Percentiles rank a stretch among this genome's conserved stretches.
These are phyloP conservation scores for Yamadazyma paraphyllophila DNA, from an alignment of 805 yeast genomes.

Conservation along the genomic window DNA sequence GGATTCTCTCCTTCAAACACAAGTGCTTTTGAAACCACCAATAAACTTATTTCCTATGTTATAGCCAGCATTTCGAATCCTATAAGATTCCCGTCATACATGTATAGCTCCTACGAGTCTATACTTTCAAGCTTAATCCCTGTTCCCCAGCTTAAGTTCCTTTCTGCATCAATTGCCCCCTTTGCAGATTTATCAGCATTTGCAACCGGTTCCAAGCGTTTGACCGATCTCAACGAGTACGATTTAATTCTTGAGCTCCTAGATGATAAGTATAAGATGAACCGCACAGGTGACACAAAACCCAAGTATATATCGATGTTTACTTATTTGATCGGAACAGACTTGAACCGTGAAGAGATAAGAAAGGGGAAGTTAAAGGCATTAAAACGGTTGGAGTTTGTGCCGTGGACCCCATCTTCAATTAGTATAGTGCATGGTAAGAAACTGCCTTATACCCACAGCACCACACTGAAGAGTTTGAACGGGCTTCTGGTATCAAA, in stretches of 20 bases:
- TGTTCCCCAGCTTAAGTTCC: slow-evolving; percentile 65
- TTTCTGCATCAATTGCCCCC: slow-evolving; percentile 41
- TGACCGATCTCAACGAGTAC: slow-evolving; percentile 71
- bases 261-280: slow-evolving; percentile 76
- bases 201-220: slow-evolving; percentile 2
- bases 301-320: slow-evolving; percentile 62
- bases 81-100: slow-evolving; percentile 85
- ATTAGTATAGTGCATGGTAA: slow-evolving; percentile 76
- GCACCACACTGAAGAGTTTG: slow-evolving; percentile 36
- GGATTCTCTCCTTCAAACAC: slow-evolving; percentile 15
- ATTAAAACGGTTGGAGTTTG: slow-evolving; percentile 67
- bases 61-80: slow-evolving; percentile 86
- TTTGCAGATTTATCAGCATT: slow-evolving; percentile 49
- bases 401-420: slow-evolving; percentile 82
- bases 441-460: slow-evolving; percentile 58
- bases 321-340: slow-evolving; percentile 63
- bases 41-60: slow-evolving; percentile 81
- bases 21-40: slow-evolving; percentile 74
- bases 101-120: slow-evolving; percentile 82
- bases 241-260: slow-evolving; percentile 82
- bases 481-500: slow-evolving; percentile 85
- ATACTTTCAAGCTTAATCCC: slow-evolving; percentile 82
- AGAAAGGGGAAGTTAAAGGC: slow-evolving; percentile 65
- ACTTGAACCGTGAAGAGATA: slow-evolving; percentile 65
- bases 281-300: slow-evolving; percentile 42